Conservation (phyloP, 805 yeast genomes). For the Lipomyces starkeyi region DNA sequence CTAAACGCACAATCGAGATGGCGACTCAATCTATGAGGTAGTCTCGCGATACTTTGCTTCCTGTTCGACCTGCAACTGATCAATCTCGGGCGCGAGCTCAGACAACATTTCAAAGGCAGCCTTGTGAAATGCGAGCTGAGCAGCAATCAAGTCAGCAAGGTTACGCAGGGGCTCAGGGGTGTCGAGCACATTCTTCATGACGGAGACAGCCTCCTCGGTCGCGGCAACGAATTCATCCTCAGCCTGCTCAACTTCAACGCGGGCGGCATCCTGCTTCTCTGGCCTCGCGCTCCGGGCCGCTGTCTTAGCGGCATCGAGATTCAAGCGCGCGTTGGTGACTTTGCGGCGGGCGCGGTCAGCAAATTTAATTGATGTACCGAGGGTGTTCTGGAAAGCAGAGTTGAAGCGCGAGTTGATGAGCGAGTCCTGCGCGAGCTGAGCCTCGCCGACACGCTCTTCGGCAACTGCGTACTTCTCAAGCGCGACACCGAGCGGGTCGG, state of each 20-base stretch:
- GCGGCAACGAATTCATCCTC: constrained; percentile 91
- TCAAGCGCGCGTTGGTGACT: constrained; percentile 78
- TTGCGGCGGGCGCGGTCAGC: constrained; percentile 72
- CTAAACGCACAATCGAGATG: background rate
- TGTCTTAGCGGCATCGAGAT: constrained; percentile 78
- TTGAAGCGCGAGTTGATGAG: constrained; percentile 73
- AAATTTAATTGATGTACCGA: constrained; percentile 63
- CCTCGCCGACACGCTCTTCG: constrained; percentile 78
- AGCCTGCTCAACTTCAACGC: constrained; percentile 78
- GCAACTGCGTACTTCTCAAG: constrained; percentile 70
- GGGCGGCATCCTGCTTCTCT: constrained; percentile 72
- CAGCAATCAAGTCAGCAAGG: constrained; percentile 70
- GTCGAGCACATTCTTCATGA: constrained; percentile 80
- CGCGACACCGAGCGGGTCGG: constrained; percentile 63
- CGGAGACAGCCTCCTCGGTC: constrained; percentile 82
- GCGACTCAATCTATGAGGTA: constrained; percentile 10
- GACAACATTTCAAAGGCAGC: constrained; percentile 71
- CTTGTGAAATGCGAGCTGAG: constrained; percentile 82
- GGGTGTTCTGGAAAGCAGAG: constrained; percentile 64
- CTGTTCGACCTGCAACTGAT: constrained; percentile 62
- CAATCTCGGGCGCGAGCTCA: constrained; percentile 67
- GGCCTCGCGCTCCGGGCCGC: constrained; percentile 58
- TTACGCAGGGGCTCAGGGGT: constrained; percentile 71
- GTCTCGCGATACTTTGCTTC: constrained; percentile 44
- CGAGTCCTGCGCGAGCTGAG: constrained; percentile 81